Evolutionary conservation across 352 stramenopile genomes (phyloP).

Genomic region (Globisporangium takayamanum): DNA sequence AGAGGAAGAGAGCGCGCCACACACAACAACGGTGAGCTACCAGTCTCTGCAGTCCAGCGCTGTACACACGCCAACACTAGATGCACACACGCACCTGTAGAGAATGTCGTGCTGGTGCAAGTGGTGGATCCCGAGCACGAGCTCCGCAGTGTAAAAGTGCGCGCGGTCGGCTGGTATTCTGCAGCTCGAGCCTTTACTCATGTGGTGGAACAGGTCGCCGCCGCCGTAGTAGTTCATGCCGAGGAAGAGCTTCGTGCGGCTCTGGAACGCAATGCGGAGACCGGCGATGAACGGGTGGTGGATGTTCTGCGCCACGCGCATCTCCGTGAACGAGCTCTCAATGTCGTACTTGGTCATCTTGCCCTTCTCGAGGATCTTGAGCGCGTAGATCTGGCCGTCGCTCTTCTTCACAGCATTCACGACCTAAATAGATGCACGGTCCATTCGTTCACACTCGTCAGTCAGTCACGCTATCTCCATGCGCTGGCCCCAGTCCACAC

Average conservation of each 20-base stretch:
- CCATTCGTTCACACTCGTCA: background rate
- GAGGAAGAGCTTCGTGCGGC: constrained; percentile 78
- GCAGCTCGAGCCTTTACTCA: constrained; percentile 85
- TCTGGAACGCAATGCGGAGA: constrained; percentile 85
- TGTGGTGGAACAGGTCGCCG: constrained; percentile 85
- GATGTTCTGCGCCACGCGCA: constrained; percentile 85
- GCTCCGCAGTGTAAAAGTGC: constrained; percentile 91
- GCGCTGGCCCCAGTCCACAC: no score
- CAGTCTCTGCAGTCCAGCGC: no score
- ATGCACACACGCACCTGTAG: constrained; percentile 52
- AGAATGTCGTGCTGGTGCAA: constrained; percentile 94
- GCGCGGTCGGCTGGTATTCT: constrained; percentile 75
- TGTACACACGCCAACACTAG: background rate
- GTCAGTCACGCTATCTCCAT: background rate
- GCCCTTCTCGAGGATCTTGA: constrained; percentile 88
- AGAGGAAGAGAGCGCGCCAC: background rate
- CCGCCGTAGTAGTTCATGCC: constrained; percentile 87
- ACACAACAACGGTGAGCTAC: no score
- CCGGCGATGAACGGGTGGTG: constrained; percentile 85
- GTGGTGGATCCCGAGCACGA: constrained; percentile 90
- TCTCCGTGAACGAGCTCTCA: constrained; percentile 86
- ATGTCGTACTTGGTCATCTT: constrained; percentile 90
- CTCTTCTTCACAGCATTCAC: constrained; percentile 89
- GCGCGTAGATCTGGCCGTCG: constrained; percentile 86
- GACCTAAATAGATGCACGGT: constrained; percentile 19